Evolutionary conservation across 768 basidiomycete genomes (phyloP).

Genomic region (Vararia minispora): DNA sequence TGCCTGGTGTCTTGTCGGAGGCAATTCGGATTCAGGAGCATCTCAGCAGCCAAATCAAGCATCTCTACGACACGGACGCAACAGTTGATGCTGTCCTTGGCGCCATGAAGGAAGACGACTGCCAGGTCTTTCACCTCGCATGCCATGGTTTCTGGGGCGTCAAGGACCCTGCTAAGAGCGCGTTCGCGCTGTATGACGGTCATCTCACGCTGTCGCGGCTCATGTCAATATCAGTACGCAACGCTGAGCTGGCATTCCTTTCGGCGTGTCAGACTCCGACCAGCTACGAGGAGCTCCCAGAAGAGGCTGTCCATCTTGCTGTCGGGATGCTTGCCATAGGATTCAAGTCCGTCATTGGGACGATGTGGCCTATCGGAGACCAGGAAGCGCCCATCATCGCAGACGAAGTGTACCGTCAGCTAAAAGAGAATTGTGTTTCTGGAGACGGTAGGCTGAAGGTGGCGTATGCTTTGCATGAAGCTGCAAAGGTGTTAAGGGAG

Average conservation of each 20-base stretch:
- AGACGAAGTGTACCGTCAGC: not conserved
- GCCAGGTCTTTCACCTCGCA: conserved; percentile 5
- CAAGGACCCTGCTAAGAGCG: conserved; percentile 2
- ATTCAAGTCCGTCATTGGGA: conserved; percentile 7
- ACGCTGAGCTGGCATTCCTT: conserved; percentile 8
- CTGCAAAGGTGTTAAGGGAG: too few relatives aligned
- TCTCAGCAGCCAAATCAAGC: not conserved
- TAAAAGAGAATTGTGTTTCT: too few relatives aligned
- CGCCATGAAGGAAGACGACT: not conserved
- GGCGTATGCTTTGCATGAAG: too few relatives aligned
- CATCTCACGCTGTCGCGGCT: conserved; percentile 2
- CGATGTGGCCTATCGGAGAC: conserved; percentile 11
- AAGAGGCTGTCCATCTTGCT: conserved; percentile 11
- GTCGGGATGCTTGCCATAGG: conserved; percentile 11
- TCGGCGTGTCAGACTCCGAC: conserved; percentile 9
- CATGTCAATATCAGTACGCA: conserved; percentile 5
- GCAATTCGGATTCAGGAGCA: too few relatives aligned
- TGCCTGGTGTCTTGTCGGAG: too few relatives aligned
- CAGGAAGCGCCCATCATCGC: conserved; percentile 5
- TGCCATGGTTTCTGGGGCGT: conserved; percentile 5
- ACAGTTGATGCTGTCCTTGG: not conserved
- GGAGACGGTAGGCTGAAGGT: too few relatives aligned
- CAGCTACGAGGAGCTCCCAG: conserved; percentile 1
- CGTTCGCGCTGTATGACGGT: conserved; percentile 6
- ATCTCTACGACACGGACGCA: not conserved